Evolutionary conservation across 805 yeast species (phyloP).

Genomic region (Kurtzmaniella cleridarum): DNA sequence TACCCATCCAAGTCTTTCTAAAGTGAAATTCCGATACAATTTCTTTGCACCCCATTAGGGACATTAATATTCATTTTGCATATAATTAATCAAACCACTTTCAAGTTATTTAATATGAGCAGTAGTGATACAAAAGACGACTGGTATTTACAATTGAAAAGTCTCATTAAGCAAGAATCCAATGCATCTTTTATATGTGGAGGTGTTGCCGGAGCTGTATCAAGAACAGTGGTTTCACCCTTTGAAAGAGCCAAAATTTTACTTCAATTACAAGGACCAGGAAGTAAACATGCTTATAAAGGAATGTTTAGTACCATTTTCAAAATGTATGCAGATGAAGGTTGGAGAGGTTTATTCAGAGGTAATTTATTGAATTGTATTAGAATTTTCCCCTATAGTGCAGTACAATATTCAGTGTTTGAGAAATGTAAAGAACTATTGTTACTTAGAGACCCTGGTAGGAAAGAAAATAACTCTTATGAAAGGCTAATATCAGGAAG

Average conservation of each 20-base stretch:
- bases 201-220: conserved; percentile 72
- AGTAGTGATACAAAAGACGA: neutral
- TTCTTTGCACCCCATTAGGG: too few species aligned
- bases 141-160: conserved; percentile 9
- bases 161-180: conserved; percentile 40
- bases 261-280: conserved; percentile 78
- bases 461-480: conserved; percentile 35
- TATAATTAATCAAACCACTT: neutral
- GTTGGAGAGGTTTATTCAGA: conserved; percentile 81
- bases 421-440: conserved; percentile 49
- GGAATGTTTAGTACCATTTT: conserved; percentile 73
- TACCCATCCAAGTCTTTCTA: too few species aligned
- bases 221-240: conserved; percentile 91
- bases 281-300: conserved; percentile 42
- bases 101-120: neutral
- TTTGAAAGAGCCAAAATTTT: conserved; percentile 90
- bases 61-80: too few species aligned
- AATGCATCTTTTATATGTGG: conserved; percentile 66
- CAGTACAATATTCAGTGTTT: conserved; percentile 87
- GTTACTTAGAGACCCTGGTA: conserved; percentile 12
- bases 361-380: conserved; percentile 91
- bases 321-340: conserved; percentile 85
- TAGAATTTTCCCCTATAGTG: conserved; percentile 88
- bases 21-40: neutral
- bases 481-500: conserved; percentile 76